Conservation (phyloP, 495 filamentous ascomycete species). For the Aspergillus egyptiacus region DNA sequence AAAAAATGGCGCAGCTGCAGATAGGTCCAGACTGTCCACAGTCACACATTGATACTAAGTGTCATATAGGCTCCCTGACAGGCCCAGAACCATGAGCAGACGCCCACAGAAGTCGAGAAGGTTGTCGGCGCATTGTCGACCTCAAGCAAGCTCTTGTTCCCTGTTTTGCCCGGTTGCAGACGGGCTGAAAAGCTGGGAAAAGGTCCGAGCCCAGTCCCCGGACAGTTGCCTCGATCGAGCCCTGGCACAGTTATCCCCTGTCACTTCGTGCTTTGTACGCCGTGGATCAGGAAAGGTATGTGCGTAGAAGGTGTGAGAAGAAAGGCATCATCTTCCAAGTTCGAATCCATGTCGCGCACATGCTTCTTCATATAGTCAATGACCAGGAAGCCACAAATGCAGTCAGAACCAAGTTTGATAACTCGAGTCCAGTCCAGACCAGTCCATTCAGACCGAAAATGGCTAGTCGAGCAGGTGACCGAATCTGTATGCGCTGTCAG, state of each 20-base stretch:
- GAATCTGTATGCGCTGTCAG: constrained; percentile 21
- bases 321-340: not conserved
- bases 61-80: too few relatives aligned
- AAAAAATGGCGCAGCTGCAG: too few relatives aligned
- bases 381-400: not conserved
- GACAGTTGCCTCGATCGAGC: not conserved
- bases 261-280: constrained; percentile 5
- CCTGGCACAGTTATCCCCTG: not conserved
- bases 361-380: not conserved
- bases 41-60: not conserved
- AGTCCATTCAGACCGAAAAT: constrained; percentile 10
- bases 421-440: constrained; percentile 3
- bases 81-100: not conserved
- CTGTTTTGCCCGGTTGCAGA: not conserved
- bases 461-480: constrained; percentile 22
- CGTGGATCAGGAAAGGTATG: not conserved
- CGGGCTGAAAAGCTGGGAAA: not conserved
- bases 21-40: constrained; percentile 2
- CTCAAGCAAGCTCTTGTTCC: not conserved
- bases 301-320: not conserved
- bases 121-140: constrained; percentile 1
- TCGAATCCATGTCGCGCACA: not conserved
- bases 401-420: constrained; percentile 1
- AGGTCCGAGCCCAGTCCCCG: not conserved
- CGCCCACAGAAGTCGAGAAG: not conserved